These are phyloP conservation scores for Basidiobolus meristosporus DNA, from an alignment of 371 early-diverging fungal genomes.

Conservation along the genomic window DNA sequence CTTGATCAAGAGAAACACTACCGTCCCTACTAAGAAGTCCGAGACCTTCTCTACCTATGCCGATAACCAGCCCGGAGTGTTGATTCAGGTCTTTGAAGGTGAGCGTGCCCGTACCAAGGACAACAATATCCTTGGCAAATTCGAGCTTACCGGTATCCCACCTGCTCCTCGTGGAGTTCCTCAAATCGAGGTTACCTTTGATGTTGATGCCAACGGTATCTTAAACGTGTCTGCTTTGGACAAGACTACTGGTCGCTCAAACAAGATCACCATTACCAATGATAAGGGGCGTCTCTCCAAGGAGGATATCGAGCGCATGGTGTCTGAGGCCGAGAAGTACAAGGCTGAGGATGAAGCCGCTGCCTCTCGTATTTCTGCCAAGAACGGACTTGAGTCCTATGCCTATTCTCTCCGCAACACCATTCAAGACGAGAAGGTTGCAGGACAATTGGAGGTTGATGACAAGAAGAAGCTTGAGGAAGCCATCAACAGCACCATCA, in stretches of 20 bases:
- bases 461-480: slow-evolving; percentile 70
- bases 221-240: no score
- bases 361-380: slow-evolving; percentile 50
- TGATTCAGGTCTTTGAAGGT: no score
- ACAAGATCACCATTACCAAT: no score
- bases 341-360: slow-evolving; percentile 87
- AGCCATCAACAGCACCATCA: slow-evolving; percentile 69
- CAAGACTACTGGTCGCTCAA: no score
- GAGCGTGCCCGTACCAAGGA: slow-evolving; percentile 93
- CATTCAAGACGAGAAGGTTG: slow-evolving; percentile 69
- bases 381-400: slow-evolving; percentile 69
- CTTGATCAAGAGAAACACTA: no score
- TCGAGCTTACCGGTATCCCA: slow-evolving; percentile 90
- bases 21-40: no score
- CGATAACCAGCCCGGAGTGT: no score
- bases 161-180: slow-evolving; percentile 95
- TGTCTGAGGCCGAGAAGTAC: no score
- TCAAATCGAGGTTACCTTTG: slow-evolving; percentile 96
- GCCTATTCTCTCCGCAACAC: slow-evolving; percentile 74
- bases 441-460: slow-evolving; percentile 50
- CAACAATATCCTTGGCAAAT: slow-evolving; percentile 92
- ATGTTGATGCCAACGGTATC: no score
- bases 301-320: no score
- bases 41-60: no score
- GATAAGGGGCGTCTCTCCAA: no score